phyloP scores from a whole-genome alignment of 106 monocot species.

The Platanthera zijinensis region DNA sequence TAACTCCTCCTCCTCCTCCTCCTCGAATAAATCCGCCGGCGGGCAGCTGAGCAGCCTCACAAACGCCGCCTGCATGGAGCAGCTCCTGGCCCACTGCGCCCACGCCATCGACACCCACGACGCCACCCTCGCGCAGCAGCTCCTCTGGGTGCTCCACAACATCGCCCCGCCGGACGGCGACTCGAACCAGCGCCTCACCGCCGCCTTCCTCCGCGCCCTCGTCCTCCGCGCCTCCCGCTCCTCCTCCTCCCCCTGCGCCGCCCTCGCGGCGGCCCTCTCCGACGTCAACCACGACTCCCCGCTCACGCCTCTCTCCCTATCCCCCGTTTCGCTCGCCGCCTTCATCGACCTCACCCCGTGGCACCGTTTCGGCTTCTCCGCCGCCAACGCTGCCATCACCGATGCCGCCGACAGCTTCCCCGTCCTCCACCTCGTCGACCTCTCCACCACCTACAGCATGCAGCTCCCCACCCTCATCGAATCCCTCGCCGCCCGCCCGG shows the following conservation, averaged over 20 bases:
- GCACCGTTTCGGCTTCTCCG: constrained; percentile 86
- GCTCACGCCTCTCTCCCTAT: constrained; percentile 28
- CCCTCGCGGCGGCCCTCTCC: constrained; percentile 5
- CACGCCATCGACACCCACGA: constrained; percentile 79
- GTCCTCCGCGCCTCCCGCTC: constrained; percentile 54
- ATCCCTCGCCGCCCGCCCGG: constrained; percentile 55
- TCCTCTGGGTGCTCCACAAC: constrained; percentile 96
- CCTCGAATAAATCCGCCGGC: neutral
- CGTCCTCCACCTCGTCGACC: constrained; percentile 73
- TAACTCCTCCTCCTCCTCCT: constrained; percentile 12
- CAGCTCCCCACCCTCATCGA: constrained; percentile 96
- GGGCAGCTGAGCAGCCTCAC: constrained; percentile 23
- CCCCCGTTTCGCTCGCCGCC: constrained; percentile 61
- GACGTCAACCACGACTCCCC: neutral
- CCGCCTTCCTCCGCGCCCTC: constrained; percentile 86
- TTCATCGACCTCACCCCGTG: constrained; percentile 91
- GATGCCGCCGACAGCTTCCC: constrained; percentile 73
- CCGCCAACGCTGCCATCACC: constrained; percentile 75
- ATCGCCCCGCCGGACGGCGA: constrained; percentile 81
- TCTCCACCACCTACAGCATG: constrained; percentile 90
- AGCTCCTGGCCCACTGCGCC: constrained; percentile 87
- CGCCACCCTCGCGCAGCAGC: constrained; percentile 72
- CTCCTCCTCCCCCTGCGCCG: constrained; percentile 9
- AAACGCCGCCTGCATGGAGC: constrained; percentile 69
- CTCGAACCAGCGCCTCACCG: constrained; percentile 79